phyloP scores from a whole-genome alignment of 139 green algal species.

The Chlorella sp. region DNA sequence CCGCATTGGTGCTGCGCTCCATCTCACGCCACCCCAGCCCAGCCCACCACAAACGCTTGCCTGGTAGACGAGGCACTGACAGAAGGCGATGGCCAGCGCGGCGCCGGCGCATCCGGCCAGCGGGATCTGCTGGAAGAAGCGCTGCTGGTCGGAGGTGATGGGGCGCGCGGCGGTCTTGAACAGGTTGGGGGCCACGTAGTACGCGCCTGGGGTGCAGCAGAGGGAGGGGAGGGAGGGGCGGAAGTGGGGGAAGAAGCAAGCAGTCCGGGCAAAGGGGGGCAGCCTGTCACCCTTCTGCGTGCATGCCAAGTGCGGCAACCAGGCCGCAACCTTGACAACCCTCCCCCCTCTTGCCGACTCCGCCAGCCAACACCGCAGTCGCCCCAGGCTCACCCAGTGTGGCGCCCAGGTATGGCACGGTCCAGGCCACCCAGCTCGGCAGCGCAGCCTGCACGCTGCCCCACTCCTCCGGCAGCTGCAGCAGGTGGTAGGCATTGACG shows the following conservation, averaged over 20 bases:
- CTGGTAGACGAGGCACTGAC: slow-evolving; percentile 11
- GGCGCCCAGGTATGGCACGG: slow-evolving; percentile 5
- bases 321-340: no score
- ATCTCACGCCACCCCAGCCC: no score
- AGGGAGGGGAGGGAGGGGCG: no score
- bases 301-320: no score
- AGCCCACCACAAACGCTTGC: background rate
- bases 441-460: background rate
- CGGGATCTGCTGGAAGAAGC: slow-evolving; percentile 1
- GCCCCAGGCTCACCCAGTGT: background rate
- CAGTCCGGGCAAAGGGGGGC: no score
- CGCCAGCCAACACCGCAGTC: no score
- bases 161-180: background rate
- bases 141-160: background rate
- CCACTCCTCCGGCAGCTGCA: slow-evolving; percentile 15
- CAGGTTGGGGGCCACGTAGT: background rate
- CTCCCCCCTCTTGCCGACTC: no score
- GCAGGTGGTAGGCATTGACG: slow-evolving; percentile 15
- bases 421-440: slow-evolving; percentile 9
- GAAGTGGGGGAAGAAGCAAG: no score
- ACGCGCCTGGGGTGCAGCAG: background rate
- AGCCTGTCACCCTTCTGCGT: no score
- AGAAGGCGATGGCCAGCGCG: background rate
- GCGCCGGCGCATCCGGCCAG: background rate
- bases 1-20: no score